Conservation (phyloP, 768 basidiomycete species). For the Tubosaeta brunneosetosa region DNA sequence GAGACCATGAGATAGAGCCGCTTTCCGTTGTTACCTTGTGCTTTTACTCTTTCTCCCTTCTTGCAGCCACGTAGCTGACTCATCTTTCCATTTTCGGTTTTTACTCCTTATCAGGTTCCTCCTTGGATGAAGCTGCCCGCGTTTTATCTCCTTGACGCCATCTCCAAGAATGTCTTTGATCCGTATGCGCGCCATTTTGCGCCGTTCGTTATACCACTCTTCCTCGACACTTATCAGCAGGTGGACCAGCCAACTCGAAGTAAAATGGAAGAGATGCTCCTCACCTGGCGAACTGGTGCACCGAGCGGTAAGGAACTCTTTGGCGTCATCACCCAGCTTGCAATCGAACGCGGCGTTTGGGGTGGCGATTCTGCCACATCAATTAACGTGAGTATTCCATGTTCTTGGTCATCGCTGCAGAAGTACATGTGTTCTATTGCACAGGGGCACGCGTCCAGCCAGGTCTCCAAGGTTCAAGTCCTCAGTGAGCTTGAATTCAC, state of each 20-base stretch:
- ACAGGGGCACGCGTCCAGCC: slow-evolving; percentile 35
- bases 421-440: slow-evolving; percentile 17
- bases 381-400: slow-evolving; percentile 35
- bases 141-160: slow-evolving; percentile 94
- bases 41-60: slow-evolving; percentile 29
- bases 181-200: slow-evolving; percentile 88
- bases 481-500: slow-evolving; percentile 79
- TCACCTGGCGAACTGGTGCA: slow-evolving; percentile 90
- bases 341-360: slow-evolving; percentile 85
- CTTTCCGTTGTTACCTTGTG: slow-evolving; percentile 10
- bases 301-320: slow-evolving; percentile 82
- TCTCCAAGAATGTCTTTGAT: slow-evolving; percentile 92
- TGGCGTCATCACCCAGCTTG: slow-evolving; percentile 69
- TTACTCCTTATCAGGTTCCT: slow-evolving; percentile 58
- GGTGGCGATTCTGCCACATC: slow-evolving; percentile 44
- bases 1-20: slow-evolving; percentile 36
- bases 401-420: not conserved
- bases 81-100: slow-evolving; percentile 38
- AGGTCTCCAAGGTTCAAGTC: slow-evolving; percentile 73
- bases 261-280: slow-evolving; percentile 98
- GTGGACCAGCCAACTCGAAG: slow-evolving; percentile 81
- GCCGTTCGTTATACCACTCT: slow-evolving; percentile 75
- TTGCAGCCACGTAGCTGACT: slow-evolving; percentile 54
- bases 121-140: slow-evolving; percentile 88
- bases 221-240: slow-evolving; percentile 80